These are phyloP conservation scores for Diaporthe vaccinii DNA, from an alignment of 2,329 filamentous ascomycete genomes.

Conservation along the genomic window DNA sequence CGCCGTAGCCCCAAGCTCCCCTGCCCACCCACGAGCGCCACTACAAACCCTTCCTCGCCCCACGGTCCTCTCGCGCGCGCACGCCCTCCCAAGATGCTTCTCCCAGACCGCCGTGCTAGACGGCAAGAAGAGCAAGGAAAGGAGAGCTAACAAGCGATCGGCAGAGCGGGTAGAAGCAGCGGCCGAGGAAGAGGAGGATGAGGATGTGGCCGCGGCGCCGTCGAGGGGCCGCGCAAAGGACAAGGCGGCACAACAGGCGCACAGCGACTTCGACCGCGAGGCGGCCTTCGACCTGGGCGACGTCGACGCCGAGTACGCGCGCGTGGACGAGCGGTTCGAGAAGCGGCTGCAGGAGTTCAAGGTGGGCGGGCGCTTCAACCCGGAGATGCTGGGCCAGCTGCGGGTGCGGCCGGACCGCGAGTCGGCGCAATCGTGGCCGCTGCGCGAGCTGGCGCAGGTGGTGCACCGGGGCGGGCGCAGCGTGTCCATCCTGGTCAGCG, in stretches of 20 bases:
- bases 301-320: slow-evolving; percentile 44
- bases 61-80: neutral
- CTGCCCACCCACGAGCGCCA: neutral
- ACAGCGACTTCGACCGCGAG: slow-evolving; percentile 42
- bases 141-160: slow-evolving; percentile 13
- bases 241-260: slow-evolving; percentile 32
- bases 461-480: slow-evolving; percentile 60
- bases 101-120: slow-evolving; percentile 34
- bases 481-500: slow-evolving; percentile 55
- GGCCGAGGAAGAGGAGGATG: slow-evolving; percentile 25
- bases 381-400: slow-evolving; percentile 61
- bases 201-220: slow-evolving; percentile 20
- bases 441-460: slow-evolving; percentile 69
- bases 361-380: slow-evolving; percentile 66
- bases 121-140: slow-evolving; percentile 38
- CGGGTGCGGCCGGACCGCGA: slow-evolving; percentile 53
- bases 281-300: slow-evolving; percentile 50
- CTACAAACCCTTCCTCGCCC: neutral
- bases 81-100: slow-evolving; percentile 24
- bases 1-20: slow-evolving; percentile 22
- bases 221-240: slow-evolving; percentile 36
- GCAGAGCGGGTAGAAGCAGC: slow-evolving; percentile 15
- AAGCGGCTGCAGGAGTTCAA: slow-evolving; percentile 58
- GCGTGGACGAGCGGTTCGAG: slow-evolving; percentile 53
- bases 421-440: slow-evolving; percentile 55